phyloP scores from a whole-genome alignment of 257 asterid species.

The Parsonsia alboflavescens region DNA sequence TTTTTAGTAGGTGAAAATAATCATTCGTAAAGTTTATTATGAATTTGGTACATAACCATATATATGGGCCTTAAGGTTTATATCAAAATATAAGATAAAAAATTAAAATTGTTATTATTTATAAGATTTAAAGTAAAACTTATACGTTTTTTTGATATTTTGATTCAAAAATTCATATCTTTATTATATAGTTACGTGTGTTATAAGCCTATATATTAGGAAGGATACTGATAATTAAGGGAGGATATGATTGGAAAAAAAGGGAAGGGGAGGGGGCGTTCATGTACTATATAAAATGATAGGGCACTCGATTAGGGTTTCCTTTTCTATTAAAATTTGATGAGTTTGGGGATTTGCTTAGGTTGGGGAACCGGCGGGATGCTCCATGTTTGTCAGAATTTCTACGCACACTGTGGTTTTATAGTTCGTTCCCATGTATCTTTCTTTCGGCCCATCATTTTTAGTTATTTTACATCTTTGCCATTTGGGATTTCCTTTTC shows the following conservation, averaged over 20 bases:
- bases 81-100: too few relatives aligned
- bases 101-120: too few relatives aligned
- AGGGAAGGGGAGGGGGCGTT: background rate
- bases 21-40: too few relatives aligned
- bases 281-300: slow-evolving; percentile 26
- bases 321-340: background rate
- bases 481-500: background rate
- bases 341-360: background rate
- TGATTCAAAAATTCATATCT: too few relatives aligned
- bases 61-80: too few relatives aligned
- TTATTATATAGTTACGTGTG: too few relatives aligned
- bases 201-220: background rate
- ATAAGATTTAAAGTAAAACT: too few relatives aligned
- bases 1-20: too few relatives aligned
- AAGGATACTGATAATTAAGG: background rate
- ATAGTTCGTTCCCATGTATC: background rate
- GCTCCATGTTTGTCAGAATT: slow-evolving; percentile 8
- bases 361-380: background rate
- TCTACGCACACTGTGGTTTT: background rate
- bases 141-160: too few relatives aligned
- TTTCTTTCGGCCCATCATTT: background rate
- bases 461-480: background rate
- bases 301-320: slow-evolving; percentile 25
- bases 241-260: background rate
- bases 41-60: too few relatives aligned